Evolutionary conservation across 345 rosid species (phyloP).

Genomic region (Iberis pinnata): DNA sequence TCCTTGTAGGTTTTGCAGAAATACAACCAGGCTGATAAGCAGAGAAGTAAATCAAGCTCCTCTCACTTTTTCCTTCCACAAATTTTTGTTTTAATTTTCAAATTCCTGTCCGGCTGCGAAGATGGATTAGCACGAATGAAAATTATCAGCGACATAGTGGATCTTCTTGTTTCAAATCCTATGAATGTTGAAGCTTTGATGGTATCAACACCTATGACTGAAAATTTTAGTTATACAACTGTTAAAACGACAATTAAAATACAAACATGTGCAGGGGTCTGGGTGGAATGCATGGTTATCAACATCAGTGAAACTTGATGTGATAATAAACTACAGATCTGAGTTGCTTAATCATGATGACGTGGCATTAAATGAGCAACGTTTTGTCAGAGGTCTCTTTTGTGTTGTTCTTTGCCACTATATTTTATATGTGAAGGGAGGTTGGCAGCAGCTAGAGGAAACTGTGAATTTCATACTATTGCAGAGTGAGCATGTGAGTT

Average conservation of each 20-base stretch:
- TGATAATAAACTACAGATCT: slow-evolving; percentile 48
- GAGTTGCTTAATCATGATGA: slow-evolving; percentile 38
- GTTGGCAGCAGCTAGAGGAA: slow-evolving; percentile 95
- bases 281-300: slow-evolving; percentile 93
- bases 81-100: slow-evolving; percentile 60
- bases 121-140: slow-evolving; percentile 60
- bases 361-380: slow-evolving; percentile 48
- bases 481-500: slow-evolving; percentile 60
- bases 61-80: slow-evolving; percentile 85
- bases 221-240: slow-evolving; percentile 6
- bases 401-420: slow-evolving; percentile 80
- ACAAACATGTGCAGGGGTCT: slow-evolving; percentile 47
- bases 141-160: slow-evolving; percentile 66
- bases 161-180: slow-evolving; percentile 81
- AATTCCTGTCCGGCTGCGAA: slow-evolving; percentile 60
- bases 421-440: slow-evolving; percentile 75
- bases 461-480: slow-evolving; percentile 70
- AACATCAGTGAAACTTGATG: slow-evolving; percentile 63
- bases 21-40: slow-evolving; percentile 52
- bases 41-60: slow-evolving; percentile 49
- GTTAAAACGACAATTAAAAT: slow-evolving; percentile 24
- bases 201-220: slow-evolving; percentile 40
- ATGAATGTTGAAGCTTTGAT: slow-evolving; percentile 82
- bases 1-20: slow-evolving; percentile 71
- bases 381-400: slow-evolving; percentile 58